Percentiles rank a stretch among this genome's conserved stretches.
Conservation (phyloP, 1,139 yeast genomes). For the Suhomyces bokatorum region DNA sequence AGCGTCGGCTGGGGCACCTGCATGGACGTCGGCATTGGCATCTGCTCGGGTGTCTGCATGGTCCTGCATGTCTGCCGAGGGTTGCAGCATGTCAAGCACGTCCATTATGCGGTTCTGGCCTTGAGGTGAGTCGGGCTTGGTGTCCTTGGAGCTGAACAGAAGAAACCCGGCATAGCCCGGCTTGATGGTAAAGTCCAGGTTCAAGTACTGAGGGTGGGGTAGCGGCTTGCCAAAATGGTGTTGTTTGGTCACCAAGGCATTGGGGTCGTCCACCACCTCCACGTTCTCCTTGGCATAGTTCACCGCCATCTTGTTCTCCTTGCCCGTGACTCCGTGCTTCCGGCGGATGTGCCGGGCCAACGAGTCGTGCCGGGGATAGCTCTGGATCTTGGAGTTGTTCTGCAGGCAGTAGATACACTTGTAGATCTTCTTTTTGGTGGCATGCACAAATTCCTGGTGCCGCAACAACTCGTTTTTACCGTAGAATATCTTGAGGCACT, state of each 20-base stretch:
- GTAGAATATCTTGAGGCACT: slow-evolving; percentile 45
- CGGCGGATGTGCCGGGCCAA: slow-evolving; percentile 48
- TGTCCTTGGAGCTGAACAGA: slow-evolving; percentile 27
- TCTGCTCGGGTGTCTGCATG: not conserved
- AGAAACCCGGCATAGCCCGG: slow-evolving; percentile 35
- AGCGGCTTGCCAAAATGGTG: slow-evolving; percentile 26
- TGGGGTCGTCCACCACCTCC: slow-evolving; percentile 37
- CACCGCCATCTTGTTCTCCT: slow-evolving; percentile 50
- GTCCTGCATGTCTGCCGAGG: not conserved
- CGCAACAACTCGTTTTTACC: slow-evolving; percentile 48
- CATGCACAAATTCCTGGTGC: slow-evolving; percentile 52
- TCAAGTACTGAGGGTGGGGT: slow-evolving; percentile 35
- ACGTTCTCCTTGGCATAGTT: slow-evolving; percentile 49
- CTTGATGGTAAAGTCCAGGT: slow-evolving; percentile 32
- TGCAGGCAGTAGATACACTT: slow-evolving; percentile 46
- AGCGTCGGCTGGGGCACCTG: no score
- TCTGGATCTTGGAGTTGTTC: slow-evolving; percentile 39
- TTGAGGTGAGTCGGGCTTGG: slow-evolving; percentile 9
- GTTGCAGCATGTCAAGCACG: slow-evolving; percentile 13
- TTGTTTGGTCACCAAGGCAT: slow-evolving; percentile 14
- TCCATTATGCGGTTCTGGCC: slow-evolving; percentile 14
- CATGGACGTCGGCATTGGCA: no score
- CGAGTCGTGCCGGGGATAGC: slow-evolving; percentile 50
- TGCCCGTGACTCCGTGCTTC: slow-evolving; percentile 49
- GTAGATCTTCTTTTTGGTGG: slow-evolving; percentile 45